Evolutionary conservation across 2,329 filamentous ascomycete genomes (phyloP).

Genomic region (Didymella exigua): DNA sequence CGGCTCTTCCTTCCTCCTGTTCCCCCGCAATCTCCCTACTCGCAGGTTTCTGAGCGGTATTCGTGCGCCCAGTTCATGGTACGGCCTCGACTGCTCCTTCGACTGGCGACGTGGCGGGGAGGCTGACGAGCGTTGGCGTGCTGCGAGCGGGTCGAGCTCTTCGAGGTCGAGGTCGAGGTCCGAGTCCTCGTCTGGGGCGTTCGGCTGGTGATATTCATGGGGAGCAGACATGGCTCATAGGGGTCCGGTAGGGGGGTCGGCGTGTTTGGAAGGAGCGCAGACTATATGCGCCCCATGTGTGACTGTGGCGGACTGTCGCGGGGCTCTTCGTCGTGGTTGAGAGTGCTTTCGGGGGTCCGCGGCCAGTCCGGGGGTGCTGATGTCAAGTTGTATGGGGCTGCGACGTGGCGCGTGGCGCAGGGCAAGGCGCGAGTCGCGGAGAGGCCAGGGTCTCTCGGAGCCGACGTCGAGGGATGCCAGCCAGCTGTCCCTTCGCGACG

Average conservation of each 20-base stretch:
- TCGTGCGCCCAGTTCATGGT: constrained; percentile 54
- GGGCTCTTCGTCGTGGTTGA: constrained; percentile 1
- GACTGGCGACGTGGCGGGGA: constrained; percentile 38
- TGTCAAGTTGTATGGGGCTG: constrained; percentile 2
- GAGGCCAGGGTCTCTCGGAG: constrained; percentile 16
- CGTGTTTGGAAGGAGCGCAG: not conserved
- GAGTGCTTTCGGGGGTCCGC: constrained; percentile 35
- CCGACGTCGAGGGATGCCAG: constrained; percentile 13
- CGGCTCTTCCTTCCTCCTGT: constrained; percentile 52
- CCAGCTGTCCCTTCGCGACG: constrained; percentile 38
- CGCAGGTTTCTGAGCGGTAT: constrained; percentile 73
- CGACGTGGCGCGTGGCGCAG: constrained; percentile 10
- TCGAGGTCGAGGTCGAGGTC: constrained; percentile 79
- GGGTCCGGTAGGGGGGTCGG: not conserved
- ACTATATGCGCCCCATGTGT: constrained; percentile 4
- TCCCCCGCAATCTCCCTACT: constrained; percentile 53
- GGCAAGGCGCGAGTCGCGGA: constrained; percentile 5
- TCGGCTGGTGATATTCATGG: constrained; percentile 56
- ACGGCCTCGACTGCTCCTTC: constrained; percentile 39
- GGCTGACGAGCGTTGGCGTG: constrained; percentile 29
- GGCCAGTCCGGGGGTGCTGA: constrained; percentile 15
- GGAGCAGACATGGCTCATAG: constrained; percentile 55
- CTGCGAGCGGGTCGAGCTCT: constrained; percentile 71
- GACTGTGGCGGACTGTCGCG: not conserved
- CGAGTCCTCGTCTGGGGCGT: constrained; percentile 68